Base-by-base conservation (phyloP, 495 filamentous ascomycete species). In the Amphirosellinia nigrospora region DNA sequence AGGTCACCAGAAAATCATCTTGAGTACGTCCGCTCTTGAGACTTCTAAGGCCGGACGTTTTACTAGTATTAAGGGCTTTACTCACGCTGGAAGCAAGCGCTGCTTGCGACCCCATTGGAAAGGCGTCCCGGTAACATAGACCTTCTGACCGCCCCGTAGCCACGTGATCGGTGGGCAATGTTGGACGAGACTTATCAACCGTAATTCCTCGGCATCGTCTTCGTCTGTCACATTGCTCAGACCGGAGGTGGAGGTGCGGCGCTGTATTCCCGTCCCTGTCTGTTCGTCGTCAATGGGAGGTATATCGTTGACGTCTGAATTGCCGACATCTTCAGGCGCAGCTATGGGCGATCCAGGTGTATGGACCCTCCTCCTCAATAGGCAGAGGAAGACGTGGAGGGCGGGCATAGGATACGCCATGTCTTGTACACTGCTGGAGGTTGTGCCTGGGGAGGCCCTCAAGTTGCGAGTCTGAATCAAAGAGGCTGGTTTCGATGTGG, bases 121-220 rank as follows among this genome's bases (percentile, higher is more conserved):
- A 75, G 98, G 97, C 23, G 96, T 98, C 70, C 96, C 96, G 1
- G 96, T 98, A 45, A 99, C 93, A 79, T 96, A 98, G 67, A 98
- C 89, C 82, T 93, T 96, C 65, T 96, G 88, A 69, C 91, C 92
- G 43, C 87, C 87, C 32, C 89, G 86, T 61, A 83, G 86, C 96
- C 95, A 99, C 80, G 93, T 90, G 45, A 99, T 87, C 39, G 15
- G 93, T 97, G 9, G 94, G 93, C 46, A 98, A 91, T 21, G 88
- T 90, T 4, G 86, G 86, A 63, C 82, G 83, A 23, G 83, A 85
- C 76, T 87, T 87, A 70, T 91, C 89, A 39, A 90, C 86, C 89
- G 85, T 71, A 95, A 83, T 74, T 94, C 93, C 73, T 94, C 91
- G 52, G 85, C 83, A 63, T 89, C 80, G 56, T 97, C 95, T 68